A percentile compares a stretch with the other conserved stretches of the same genome.
Conservation (phyloP, 495 filamentous ascomycete species). For the Choiromyces venosus region DNA sequence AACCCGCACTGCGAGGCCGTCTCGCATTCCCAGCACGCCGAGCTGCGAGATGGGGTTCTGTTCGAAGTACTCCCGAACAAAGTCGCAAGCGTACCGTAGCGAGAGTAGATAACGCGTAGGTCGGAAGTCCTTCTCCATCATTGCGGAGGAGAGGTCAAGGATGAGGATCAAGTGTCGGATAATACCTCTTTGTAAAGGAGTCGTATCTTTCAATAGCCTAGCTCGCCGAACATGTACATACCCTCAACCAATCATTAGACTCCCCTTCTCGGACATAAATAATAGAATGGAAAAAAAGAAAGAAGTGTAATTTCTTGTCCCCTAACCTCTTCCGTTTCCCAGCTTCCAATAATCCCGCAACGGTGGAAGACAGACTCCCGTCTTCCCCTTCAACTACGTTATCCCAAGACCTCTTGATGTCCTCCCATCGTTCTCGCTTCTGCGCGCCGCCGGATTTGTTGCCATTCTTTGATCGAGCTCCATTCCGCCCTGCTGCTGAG, state of each 20-base stretch:
- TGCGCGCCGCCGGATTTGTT: conserved; percentile 32
- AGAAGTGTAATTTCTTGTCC: background rate
- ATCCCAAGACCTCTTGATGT: conserved; percentile 58
- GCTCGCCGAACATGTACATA: background rate
- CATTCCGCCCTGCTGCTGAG: conserved; percentile 43
- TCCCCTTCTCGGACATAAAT: background rate
- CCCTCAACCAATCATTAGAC: conserved; percentile 21
- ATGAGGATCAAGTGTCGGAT: conserved; percentile 90
- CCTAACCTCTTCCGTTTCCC: conserved; percentile 66
- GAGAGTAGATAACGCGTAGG: conserved; percentile 78
- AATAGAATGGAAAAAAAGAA: background rate
- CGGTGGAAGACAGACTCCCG: conserved; percentile 64
- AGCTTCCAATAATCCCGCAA: conserved; percentile 64
- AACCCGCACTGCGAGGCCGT: conserved; percentile 78
- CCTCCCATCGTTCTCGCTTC: conserved; percentile 53
- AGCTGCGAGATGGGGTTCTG: conserved; percentile 99
- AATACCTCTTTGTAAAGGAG: conserved; percentile 89
- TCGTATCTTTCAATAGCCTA: conserved; percentile 82
- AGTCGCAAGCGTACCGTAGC: conserved; percentile 77
- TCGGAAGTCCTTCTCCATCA: conserved; percentile 89
- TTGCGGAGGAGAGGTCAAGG: conserved; percentile 86
- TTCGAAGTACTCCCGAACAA: conserved; percentile 92
- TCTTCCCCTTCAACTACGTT: conserved; percentile 65
- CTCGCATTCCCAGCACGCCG: conserved; percentile 81
- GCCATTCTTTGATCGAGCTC: conserved; percentile 38